Evolutionary conservation across 2,329 filamentous ascomycete species (phyloP), one percentile per base, ranked within the genome.

Genomic region (Tolypocladium nubicola): DNA sequence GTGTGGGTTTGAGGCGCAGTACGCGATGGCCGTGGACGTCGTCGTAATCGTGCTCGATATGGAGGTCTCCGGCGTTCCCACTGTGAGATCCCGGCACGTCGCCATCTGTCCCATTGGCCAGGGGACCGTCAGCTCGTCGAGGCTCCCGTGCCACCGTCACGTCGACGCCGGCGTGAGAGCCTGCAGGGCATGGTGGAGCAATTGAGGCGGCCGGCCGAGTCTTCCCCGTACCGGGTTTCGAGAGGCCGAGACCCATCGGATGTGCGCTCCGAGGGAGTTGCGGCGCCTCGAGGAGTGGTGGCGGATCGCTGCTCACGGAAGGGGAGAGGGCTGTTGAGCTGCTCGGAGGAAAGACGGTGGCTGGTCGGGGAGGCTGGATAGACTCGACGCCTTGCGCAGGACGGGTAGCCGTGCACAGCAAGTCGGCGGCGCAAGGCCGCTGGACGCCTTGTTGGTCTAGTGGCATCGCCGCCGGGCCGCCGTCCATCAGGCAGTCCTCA

Each of bases 1-100:
- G 53, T 0, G 69, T 71, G 10, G 71, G 71, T 52, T 66, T 70
- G 56, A 74, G 64, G 39, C 69, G 68, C 47, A 74, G 59, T 23
- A 74, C 55, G 35, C 63, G 62, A 52, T 70, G 64, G 47, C 63
- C 69, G 19, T 65, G 59, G 16, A 64, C 63, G 7, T 65, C 65
- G 45, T 73, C 69, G 56, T 68, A 70, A 14, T 70, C 68, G 56
- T 66, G 66, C 8, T 70, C 63, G 33, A 72, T 68, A 41, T 50
- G 52, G 10, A 53, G 26, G 0, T 6, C 1, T 30, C 19, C 4
- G 13, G 23, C 4, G 3, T 21, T 35, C 10, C n/a, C 30, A 19
- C 19, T 5, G 30, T 21, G 30, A 35, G 47, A 13, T 3, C 35
- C 19, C 35, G 47, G 19, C 30, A 19, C 19, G 30, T 50, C 16